A percentile compares a stretch with the other conserved stretches of the same genome.
phyloP scores from a whole-genome alignment of 805 yeast genomes.

The Torulaspora indica region DNA sequence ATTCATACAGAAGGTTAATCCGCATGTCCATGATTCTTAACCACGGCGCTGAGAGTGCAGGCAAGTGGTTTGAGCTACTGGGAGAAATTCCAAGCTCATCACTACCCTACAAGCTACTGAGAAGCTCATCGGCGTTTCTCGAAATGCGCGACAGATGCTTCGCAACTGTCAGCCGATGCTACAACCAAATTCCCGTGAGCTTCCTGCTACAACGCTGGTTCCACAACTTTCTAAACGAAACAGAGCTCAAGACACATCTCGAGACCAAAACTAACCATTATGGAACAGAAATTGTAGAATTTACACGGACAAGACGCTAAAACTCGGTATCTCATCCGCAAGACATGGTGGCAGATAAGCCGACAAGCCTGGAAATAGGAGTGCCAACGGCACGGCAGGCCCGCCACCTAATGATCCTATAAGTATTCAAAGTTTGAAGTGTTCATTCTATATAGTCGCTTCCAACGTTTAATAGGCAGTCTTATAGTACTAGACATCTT shows the following conservation, averaged over 20 bases:
- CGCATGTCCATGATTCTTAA: conserved; percentile 13
- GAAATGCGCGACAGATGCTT: conserved; percentile 19
- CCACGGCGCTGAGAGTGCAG: conserved; percentile 2
- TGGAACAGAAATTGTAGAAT: conserved; percentile 13
- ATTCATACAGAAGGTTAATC: background rate
- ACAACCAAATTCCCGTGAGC: conserved; percentile 21
- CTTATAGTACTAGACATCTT: background rate
- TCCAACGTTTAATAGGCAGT: conserved; percentile 3
- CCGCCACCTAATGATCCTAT: too few species aligned
- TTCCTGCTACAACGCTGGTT: conserved; percentile 19
- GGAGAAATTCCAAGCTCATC: conserved; percentile 3
- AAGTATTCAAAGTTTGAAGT: background rate
- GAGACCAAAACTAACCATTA: conserved; percentile 4
- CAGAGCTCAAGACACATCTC: conserved; percentile 8
- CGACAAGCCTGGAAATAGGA: background rate
- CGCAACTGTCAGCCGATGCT: conserved; percentile 12
- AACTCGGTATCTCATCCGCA: background rate
- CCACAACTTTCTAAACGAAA: conserved; percentile 2
- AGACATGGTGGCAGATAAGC: background rate
- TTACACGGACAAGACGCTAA: conserved; percentile 9
- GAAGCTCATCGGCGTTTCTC: conserved; percentile 12
- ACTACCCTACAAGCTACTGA: conserved; percentile 12
- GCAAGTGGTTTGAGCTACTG: conserved; percentile 13
- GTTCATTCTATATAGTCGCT: background rate
- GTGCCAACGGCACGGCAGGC: background rate